Base-by-base conservation (phyloP, 164 flowering plant genomes). In the Stephania cephalantha region DNA sequence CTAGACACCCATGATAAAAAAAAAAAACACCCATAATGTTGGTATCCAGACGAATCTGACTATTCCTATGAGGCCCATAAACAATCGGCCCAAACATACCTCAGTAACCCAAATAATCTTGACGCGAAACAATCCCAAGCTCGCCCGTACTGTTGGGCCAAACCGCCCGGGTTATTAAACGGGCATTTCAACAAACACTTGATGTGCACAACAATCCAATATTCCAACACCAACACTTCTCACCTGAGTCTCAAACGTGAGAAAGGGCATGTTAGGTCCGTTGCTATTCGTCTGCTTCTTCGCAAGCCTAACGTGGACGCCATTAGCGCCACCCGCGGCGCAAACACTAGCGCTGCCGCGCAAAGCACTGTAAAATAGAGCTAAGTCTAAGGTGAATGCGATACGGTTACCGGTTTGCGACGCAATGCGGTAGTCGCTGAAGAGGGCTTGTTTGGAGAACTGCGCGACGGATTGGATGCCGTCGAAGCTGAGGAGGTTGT, bases 401-500 rank as follows among this genome's bases (percentile, higher is more conserved):
- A 95, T 94, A 7, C 89, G 86, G 77, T 95, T 97, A 12, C 88
- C 92, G 73, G 90, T 90, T 71, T 93, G 97, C 83, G 94, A 89
- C 70, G 98, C 91, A 74, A 95, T 87, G 31, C 91, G 87, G 76
- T 93, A 91, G 66, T 94, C 97, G 0, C 89, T 89, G 71, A 95
- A 95, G 44, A 95, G 90, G 70, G 90, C 81, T 71, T 89, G 87
- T 58, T 85, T 85, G 13, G 85, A 84, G 79, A 95, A 91, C 79
- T 95, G 97, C 30, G 97, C 97, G 35, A 95, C 83, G 79, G 89
- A 90, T 61, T 93, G 98, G 74, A 92, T 79, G 13, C 94, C 96
- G 69, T 91, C 90, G 7, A 86, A 84, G 53, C 79, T 83, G 64
- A 95, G 94, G 71, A 95, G 95, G 79, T 92, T 95, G 89, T 93